Conservation (phyloP, 179 eudicot genomes). For the Beta corolliflora region DNA sequence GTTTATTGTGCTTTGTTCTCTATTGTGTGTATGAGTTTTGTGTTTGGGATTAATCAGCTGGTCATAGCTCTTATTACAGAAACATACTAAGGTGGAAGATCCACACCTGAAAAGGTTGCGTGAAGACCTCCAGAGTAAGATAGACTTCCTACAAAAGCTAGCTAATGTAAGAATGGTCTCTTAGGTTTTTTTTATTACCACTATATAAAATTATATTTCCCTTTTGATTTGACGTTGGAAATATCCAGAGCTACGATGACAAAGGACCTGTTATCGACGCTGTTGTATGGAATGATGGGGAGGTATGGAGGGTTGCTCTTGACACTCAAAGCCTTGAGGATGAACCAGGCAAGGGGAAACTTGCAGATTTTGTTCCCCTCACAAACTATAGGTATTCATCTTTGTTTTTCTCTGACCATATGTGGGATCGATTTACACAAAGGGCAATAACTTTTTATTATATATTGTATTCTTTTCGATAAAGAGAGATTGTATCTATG, state of each 20-base stretch:
- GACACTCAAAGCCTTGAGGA: constrained; percentile 96
- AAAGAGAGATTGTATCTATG: not conserved
- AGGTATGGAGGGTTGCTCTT: constrained; percentile 91
- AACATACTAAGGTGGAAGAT: constrained; percentile 63
- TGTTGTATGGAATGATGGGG: constrained; percentile 99
- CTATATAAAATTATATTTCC: not conserved
- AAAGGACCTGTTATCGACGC: constrained; percentile 98
- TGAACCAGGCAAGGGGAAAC: constrained; percentile 76
- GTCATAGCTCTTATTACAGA: constrained; percentile 43
- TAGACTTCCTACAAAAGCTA: constrained; percentile 81
- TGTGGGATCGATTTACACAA: not conserved
- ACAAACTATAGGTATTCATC: constrained; percentile 75
- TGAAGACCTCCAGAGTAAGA: constrained; percentile 87
- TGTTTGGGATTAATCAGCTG: not conserved
- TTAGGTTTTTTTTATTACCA: constrained; percentile 3
- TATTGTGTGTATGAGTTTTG: not conserved
- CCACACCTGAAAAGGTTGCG: constrained; percentile 62
- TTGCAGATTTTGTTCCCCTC: constrained; percentile 81
- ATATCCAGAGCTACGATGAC: constrained; percentile 78
- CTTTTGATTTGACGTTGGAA: constrained; percentile 19
- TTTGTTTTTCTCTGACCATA: not conserved
- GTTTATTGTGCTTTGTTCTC: not conserved
- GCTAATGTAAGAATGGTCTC: constrained; percentile 58
- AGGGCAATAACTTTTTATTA: not conserved
- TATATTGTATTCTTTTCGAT: not conserved